phyloP scores from a whole-genome alignment of 2,329 filamentous ascomycete genomes.

The Scytalidium sp. region DNA sequence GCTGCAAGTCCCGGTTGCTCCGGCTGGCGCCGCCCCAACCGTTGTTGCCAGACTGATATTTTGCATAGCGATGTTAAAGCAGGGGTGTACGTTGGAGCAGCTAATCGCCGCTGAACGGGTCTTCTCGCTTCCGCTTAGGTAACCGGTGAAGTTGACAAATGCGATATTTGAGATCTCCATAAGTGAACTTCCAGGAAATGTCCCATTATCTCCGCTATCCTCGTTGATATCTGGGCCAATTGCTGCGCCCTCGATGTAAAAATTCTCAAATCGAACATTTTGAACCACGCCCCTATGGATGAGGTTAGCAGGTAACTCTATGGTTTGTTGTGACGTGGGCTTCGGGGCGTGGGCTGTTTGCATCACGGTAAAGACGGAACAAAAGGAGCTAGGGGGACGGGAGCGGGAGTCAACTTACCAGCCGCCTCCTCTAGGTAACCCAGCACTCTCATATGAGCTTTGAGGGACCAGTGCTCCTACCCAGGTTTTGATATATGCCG shows the following conservation, averaged over 20 bases:
- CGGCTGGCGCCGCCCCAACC: slow-evolving; percentile 11
- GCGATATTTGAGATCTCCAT: slow-evolving; percentile 47
- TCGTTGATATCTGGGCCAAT: slow-evolving; percentile 42
- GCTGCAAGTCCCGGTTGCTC: slow-evolving; percentile 26
- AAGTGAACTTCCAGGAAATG: slow-evolving; percentile 42
- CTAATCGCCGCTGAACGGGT: slow-evolving; percentile 38
- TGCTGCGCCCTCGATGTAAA: slow-evolving; percentile 43
- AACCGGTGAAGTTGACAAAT: slow-evolving; percentile 51
- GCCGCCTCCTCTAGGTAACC: slow-evolving; percentile 46
- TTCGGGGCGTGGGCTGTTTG: too few relatives aligned
- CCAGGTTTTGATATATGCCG: slow-evolving; percentile 56
- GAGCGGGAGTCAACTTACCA: slow-evolving; percentile 31
- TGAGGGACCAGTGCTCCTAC: slow-evolving; percentile 45
- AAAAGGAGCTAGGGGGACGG: too few relatives aligned
- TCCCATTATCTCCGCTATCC: slow-evolving; percentile 47
- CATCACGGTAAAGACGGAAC: too few relatives aligned
- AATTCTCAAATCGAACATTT: slow-evolving; percentile 50
- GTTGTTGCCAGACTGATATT: slow-evolving; percentile 30
- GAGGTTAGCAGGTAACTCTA: too few relatives aligned
- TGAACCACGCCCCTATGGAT: slow-evolving; percentile 38
- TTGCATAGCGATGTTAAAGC: slow-evolving; percentile 46
- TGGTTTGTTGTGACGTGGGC: too few relatives aligned
- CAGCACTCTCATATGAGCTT: slow-evolving; percentile 44
- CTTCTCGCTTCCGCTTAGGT: slow-evolving; percentile 28
- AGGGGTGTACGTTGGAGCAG: slow-evolving; percentile 46